Evolutionary conservation across 2,329 filamentous ascomycete species (phyloP).

Genomic region (Fusarium torulosum): DNA sequence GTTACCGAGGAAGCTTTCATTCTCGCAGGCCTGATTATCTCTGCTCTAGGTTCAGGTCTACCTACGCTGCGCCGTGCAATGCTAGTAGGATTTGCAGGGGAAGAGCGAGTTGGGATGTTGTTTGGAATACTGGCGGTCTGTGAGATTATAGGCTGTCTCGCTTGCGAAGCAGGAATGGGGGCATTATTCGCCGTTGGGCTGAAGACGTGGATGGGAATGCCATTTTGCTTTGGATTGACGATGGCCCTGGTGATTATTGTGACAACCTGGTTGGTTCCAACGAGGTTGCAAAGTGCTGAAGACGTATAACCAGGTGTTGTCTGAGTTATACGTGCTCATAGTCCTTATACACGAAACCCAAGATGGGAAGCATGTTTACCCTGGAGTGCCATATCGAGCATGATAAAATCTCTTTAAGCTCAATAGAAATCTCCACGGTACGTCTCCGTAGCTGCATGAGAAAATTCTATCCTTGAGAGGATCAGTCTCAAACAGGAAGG

Average conservation of each 20-base stretch:
- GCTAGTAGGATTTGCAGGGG: slow-evolving; percentile 30
- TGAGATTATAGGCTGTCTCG: slow-evolving; percentile 44
- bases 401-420: neutral
- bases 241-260: slow-evolving; percentile 29
- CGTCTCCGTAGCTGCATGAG: neutral
- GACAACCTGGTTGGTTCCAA: slow-evolving; percentile 31
- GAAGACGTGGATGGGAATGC: slow-evolving; percentile 42
- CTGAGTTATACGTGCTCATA: neutral
- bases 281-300: neutral
- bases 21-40: slow-evolving; percentile 38
- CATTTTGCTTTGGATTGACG: slow-evolving; percentile 40
- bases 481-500: neutral
- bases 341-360: neutral
- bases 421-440: slow-evolving; percentile 2
- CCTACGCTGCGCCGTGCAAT: slow-evolving; percentile 46
- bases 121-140: slow-evolving; percentile 46
- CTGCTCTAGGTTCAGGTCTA: slow-evolving; percentile 45
- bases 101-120: slow-evolving; percentile 38
- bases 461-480: slow-evolving; percentile 10
- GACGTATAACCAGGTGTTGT: neutral
- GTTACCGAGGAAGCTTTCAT: slow-evolving; percentile 37
- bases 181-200: slow-evolving; percentile 45
- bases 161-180: slow-evolving; percentile 39
- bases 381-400: slow-evolving; percentile 2
- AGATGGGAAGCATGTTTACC: neutral